A percentile compares a stretch with the other conserved stretches of the same genome.
Evolutionary conservation across 176 grass and related monocot species (phyloP).

Genomic region (maize (Zea mays)): DNA sequence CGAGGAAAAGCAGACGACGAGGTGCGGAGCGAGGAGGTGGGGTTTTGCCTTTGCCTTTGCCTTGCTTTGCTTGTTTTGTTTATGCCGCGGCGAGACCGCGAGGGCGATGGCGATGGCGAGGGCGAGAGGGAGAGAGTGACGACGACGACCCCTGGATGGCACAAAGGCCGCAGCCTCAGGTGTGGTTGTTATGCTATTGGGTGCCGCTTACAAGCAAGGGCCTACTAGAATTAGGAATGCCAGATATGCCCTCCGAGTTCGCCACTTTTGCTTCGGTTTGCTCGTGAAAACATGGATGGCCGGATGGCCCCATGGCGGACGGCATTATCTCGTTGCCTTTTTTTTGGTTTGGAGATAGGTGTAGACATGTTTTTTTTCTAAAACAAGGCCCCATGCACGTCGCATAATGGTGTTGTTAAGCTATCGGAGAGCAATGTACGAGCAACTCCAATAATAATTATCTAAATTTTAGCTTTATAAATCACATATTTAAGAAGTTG

Average conservation of each 20-base stretch:
- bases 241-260: neutral
- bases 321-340: conserved; percentile 28
- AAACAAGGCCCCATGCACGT: conserved; percentile 11
- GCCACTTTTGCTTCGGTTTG: neutral
- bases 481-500: too few relatives aligned
- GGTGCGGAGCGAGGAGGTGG: neutral
- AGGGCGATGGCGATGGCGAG: neutral
- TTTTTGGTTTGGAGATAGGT: neutral
- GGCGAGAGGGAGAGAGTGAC: neutral
- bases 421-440: neutral
- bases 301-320: conserved; percentile 18
- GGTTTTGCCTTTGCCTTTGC: conserved; percentile 28
- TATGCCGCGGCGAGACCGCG: conserved; percentile 6
- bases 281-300: conserved; percentile 30
- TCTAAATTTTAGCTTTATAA: too few relatives aligned
- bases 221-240: neutral
- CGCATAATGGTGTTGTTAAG: neutral
- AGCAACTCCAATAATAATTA: too few relatives aligned
- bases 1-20: conserved; percentile 33
- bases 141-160: conserved; percentile 38
- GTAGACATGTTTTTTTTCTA: conserved; percentile 4
- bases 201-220: neutral
- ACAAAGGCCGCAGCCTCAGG: conserved; percentile 38
- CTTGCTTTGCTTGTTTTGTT: conserved; percentile 23
- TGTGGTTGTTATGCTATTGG: conserved; percentile 38